Evolutionary conservation across 2,329 filamentous ascomycete species (phyloP).

Genomic region (Didymella keratinophila): DNA sequence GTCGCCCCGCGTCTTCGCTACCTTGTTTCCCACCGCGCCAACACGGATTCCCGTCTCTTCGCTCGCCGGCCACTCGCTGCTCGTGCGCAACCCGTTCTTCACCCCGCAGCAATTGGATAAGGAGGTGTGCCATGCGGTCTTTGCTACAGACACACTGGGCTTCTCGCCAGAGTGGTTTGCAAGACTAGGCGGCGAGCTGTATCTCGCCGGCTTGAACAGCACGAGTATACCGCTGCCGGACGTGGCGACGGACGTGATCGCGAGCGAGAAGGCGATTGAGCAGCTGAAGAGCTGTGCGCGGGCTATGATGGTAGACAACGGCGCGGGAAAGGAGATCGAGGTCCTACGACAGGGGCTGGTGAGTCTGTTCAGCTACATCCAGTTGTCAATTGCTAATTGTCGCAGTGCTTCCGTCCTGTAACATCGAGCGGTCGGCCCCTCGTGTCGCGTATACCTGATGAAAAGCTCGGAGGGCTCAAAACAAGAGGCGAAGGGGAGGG

Average conservation of each 20-base stretch:
- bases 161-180: conserved; percentile 78
- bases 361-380: conserved; percentile 18
- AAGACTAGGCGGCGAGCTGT: conserved; percentile 71
- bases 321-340: conserved; percentile 62
- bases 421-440: conserved; percentile 71
- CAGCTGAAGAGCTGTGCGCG: conserved; percentile 60
- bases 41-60: conserved; percentile 65
- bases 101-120: conserved; percentile 52
- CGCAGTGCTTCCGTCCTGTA: conserved; percentile 73
- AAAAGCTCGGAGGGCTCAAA: conserved; percentile 61
- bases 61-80: conserved; percentile 75
- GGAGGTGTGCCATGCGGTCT: conserved; percentile 71
- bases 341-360: conserved; percentile 68
- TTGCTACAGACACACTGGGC: conserved; percentile 64
- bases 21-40: conserved; percentile 67
- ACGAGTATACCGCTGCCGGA: conserved; percentile 66
- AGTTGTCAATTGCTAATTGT: not conserved
- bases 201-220: conserved; percentile 76
- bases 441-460: conserved; percentile 65
- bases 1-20: conserved; percentile 70
- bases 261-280: conserved; percentile 58
- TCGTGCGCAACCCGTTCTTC: conserved; percentile 68
- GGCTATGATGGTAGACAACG: conserved; percentile 56
- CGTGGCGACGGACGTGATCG: conserved; percentile 59
- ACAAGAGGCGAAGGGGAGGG: conserved; percentile 58